phyloP scores from a whole-genome alignment of 2,329 filamentous ascomycete species.

The Hyphodiscus sp. region DNA sequence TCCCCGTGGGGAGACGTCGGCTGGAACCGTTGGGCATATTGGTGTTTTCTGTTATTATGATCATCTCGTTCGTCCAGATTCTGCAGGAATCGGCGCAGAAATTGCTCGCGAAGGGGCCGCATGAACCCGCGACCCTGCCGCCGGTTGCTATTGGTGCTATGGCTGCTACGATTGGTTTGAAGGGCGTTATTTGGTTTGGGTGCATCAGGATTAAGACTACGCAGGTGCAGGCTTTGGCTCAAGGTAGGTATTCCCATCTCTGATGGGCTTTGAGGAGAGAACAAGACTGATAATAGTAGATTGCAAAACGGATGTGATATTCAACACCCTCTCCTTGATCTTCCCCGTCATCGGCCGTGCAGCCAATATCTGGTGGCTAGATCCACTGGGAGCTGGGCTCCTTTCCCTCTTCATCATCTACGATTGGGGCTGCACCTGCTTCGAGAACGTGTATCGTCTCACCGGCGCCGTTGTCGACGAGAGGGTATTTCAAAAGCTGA shows the following conservation, averaged over 20 bases:
- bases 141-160: conserved; percentile 47
- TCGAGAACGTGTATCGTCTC: conserved; percentile 50
- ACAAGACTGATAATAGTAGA: conserved; percentile 29
- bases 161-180: conserved; percentile 47
- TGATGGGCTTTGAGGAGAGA: neutral
- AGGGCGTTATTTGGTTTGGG: conserved; percentile 52
- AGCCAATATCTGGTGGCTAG: conserved; percentile 56
- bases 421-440: conserved; percentile 56
- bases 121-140: conserved; percentile 40
- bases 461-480: conserved; percentile 47
- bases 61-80: conserved; percentile 54
- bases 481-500: conserved; percentile 44
- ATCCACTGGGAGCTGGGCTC: conserved; percentile 50
- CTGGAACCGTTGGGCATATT: conserved; percentile 54
- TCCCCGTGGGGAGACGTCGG: conserved; percentile 47
- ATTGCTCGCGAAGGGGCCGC: conserved; percentile 38
- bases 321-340: conserved; percentile 53
- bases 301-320: conserved; percentile 55
- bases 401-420: conserved; percentile 61
- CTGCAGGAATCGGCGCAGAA: conserved; percentile 51
- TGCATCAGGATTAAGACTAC: conserved; percentile 52
- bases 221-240: conserved; percentile 53
- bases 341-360: conserved; percentile 53
- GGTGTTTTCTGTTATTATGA: conserved; percentile 55
- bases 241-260: conserved; percentile 27